Evolutionary conservation across 176 grass and related monocot genomes (phyloP).

Genomic region (Triticum urartu): DNA sequence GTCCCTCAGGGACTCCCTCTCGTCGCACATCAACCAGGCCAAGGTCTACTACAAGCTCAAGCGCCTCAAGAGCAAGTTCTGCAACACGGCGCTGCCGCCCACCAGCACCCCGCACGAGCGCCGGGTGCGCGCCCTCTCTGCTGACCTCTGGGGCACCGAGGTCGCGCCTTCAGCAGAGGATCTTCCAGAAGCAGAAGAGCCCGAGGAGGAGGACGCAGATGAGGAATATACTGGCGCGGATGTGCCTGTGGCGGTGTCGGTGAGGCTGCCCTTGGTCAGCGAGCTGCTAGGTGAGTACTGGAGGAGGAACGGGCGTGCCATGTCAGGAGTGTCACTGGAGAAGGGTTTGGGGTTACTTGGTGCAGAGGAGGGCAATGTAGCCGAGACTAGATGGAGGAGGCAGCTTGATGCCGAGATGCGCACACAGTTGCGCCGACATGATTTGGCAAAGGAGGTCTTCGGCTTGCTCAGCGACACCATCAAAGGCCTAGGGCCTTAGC

Average conservation of each 20-base stretch:
- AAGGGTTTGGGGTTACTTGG: slow-evolving; percentile 46
- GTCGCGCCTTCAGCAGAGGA: background rate
- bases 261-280: slow-evolving; percentile 37
- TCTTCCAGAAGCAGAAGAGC: slow-evolving; percentile 19
- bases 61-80: slow-evolving; percentile 86
- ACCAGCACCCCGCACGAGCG: slow-evolving; percentile 47
- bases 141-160: slow-evolving; percentile 51
- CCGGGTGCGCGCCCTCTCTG: slow-evolving; percentile 50
- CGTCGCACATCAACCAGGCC: slow-evolving; percentile 48
- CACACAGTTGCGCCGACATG: slow-evolving; percentile 48
- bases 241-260: background rate
- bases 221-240: background rate
- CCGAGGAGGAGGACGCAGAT: slow-evolving; percentile 1
- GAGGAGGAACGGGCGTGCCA: slow-evolving; percentile 38
- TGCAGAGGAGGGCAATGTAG: slow-evolving; percentile 12
- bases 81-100: slow-evolving; percentile 5
- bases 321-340: slow-evolving; percentile 56
- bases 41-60: slow-evolving; percentile 89
- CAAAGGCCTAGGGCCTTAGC: slow-evolving; percentile 56
- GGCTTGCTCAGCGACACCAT: slow-evolving; percentile 64
- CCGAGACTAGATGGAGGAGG: slow-evolving; percentile 60
- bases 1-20: slow-evolving; percentile 40
- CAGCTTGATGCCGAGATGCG: slow-evolving; percentile 63
- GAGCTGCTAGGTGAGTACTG: slow-evolving; percentile 70
- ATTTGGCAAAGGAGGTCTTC: slow-evolving; percentile 71